phyloP scores from a whole-genome alignment of 208 protist species.

The Balamuthia mandrillaris region DNA sequence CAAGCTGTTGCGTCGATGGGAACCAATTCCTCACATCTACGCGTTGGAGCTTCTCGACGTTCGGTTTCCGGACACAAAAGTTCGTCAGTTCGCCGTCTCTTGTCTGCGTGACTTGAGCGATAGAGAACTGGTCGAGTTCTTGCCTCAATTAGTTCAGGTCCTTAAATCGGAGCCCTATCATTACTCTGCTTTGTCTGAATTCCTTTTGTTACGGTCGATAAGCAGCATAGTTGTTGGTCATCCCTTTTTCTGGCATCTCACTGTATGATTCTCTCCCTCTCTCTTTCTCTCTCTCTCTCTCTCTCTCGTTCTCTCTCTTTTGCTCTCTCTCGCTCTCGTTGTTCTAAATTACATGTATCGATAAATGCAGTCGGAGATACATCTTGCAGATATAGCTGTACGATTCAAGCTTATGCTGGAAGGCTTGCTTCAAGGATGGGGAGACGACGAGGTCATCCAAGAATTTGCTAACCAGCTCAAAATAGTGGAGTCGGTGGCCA shows the following conservation, averaged over 20 bases:
- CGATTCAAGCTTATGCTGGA: slow-evolving; percentile 63
- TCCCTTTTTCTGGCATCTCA: slow-evolving; percentile 77
- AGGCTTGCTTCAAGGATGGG: slow-evolving; percentile 44
- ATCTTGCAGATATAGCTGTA: slow-evolving; percentile 46
- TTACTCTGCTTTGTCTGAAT: slow-evolving; percentile 68
- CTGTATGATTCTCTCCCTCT: too few relatives aligned
- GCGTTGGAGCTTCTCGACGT: slow-evolving; percentile 75
- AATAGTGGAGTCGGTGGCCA: background rate
- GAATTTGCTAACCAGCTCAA: slow-evolving; percentile 35
- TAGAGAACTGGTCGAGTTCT: slow-evolving; percentile 58
- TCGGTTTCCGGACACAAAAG: slow-evolving; percentile 66
- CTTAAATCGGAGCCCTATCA: slow-evolving; percentile 82
- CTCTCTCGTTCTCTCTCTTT: too few relatives aligned
- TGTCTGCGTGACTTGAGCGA: slow-evolving; percentile 61
- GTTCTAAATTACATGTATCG: too few relatives aligned
- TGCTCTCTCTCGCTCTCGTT: too few relatives aligned
- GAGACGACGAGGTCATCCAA: too few relatives aligned
- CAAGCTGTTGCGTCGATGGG: too few relatives aligned
- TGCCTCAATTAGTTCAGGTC: slow-evolving; percentile 68
- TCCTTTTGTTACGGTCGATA: slow-evolving; percentile 67
- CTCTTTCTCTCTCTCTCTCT: too few relatives aligned
- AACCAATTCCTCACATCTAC: too few relatives aligned
- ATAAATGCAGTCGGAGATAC: slow-evolving; percentile 62
- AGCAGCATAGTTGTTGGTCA: slow-evolving; percentile 61
- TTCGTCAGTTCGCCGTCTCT: slow-evolving; percentile 63